Percentiles rank a stretch among this genome's conserved stretches.
phyloP scores from a whole-genome alignment of 1,284 basidiomycete genomes.

The Phlebopus sp. region DNA sequence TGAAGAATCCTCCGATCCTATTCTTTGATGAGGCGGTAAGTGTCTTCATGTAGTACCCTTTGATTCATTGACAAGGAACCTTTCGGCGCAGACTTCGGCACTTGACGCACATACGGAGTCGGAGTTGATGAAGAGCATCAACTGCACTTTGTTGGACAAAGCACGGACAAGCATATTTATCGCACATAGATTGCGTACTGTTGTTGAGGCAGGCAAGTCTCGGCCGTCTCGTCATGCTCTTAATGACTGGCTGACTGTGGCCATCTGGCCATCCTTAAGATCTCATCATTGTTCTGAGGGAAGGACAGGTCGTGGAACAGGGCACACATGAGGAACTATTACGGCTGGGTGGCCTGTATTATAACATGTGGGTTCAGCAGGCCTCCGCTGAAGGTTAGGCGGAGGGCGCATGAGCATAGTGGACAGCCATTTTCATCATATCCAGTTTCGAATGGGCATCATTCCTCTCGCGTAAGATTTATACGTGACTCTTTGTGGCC shows the following conservation, averaged over 20 bases:
- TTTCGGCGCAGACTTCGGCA: slow-evolving; percentile 73
- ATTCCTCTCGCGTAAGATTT: not conserved
- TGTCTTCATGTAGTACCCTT: slow-evolving; percentile 11
- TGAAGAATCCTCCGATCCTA: slow-evolving; percentile 93
- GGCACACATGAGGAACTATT: slow-evolving; percentile 90
- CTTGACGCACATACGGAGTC: slow-evolving; percentile 93
- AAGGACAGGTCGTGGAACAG: slow-evolving; percentile 84
- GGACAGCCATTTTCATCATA: not conserved
- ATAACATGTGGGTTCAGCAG: slow-evolving; percentile 87
- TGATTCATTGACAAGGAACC: slow-evolving; percentile 3
- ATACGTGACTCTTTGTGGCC: too few relatives aligned
- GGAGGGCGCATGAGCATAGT: slow-evolving; percentile 13
- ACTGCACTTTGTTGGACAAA: slow-evolving; percentile 72
- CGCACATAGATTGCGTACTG: slow-evolving; percentile 87
- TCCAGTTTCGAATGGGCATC: not conserved
- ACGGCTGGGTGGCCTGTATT: slow-evolving; percentile 70
- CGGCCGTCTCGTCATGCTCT: not conserved
- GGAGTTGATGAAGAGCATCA: slow-evolving; percentile 94
- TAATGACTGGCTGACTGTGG: slow-evolving; percentile 2
- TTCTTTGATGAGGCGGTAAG: slow-evolving; percentile 97
- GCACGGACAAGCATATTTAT: slow-evolving; percentile 93
- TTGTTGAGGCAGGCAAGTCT: slow-evolving; percentile 78
- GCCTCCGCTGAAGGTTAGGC: slow-evolving; percentile 35
- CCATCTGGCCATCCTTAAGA: slow-evolving; percentile 44
- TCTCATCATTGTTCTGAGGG: slow-evolving; percentile 85